Evolutionary conservation across 306 rosid species (phyloP).

Genomic region (Clitoria ternatea): DNA sequence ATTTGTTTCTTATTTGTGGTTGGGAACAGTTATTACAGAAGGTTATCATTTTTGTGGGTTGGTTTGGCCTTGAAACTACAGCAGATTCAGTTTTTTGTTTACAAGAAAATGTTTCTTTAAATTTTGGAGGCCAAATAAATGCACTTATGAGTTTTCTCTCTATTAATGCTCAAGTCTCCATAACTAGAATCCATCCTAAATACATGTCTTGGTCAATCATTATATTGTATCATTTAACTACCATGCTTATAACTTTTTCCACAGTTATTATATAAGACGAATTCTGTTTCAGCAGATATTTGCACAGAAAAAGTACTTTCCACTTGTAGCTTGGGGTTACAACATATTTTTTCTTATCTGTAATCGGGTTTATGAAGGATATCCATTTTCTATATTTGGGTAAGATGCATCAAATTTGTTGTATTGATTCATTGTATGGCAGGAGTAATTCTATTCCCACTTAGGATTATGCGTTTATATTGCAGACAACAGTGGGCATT

Average conservation of each 20-base stretch:
- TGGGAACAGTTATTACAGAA: background rate
- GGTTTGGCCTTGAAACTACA: background rate
- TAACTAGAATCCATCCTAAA: background rate
- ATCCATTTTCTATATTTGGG: conserved; percentile 78
- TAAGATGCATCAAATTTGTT: conserved; percentile 46
- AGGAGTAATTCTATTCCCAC: conserved; percentile 10
- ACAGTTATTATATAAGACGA: conserved; percentile 13
- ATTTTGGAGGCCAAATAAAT: background rate
- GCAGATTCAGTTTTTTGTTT: background rate
- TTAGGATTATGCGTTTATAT: conserved; percentile 19
- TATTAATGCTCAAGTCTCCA: background rate
- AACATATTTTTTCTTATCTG: conserved; percentile 77
- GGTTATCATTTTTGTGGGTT: background rate
- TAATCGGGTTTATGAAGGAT: conserved; percentile 90
- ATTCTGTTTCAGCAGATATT: conserved; percentile 51
- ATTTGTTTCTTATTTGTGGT: background rate
- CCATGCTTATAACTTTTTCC: conserved; percentile 5
- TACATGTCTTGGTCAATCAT: background rate
- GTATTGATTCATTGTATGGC: conserved; percentile 20
- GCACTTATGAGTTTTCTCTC: background rate
- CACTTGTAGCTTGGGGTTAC: conserved; percentile 71
- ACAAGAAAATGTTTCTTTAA: background rate
- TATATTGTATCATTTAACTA: conserved; percentile 11
- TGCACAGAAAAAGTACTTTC: conserved; percentile 62
- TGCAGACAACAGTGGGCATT: conserved; percentile 64